Evolutionary conservation across 1,139 yeast genomes (phyloP), one percentile per base, ranked within the genome.

Genomic region (Diutina pseudorugosa): DNA sequence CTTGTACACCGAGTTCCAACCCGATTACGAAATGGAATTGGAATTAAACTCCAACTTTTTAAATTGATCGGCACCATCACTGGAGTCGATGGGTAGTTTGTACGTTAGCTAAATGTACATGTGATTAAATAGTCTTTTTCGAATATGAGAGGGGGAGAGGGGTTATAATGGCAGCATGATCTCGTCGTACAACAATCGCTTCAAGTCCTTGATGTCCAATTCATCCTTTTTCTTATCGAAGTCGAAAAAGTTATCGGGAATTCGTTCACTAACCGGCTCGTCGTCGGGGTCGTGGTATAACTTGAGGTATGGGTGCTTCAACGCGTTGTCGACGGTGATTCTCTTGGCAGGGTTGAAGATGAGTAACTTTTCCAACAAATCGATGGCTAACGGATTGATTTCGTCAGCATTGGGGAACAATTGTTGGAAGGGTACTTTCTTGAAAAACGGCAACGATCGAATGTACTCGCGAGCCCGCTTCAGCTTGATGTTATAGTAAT

Each of bases 381-480:
- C 96, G 51, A 91, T 67, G 0, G 94, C 96, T 56, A 75, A 62
- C 3, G 94, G 89, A 63, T 85, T 85, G 40, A 56, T 52, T 25
- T 45, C 49, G 27, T 58, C 59, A 9, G 55, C 53, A 41, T 55
- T 57, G 12, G 58, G 55, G 61, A 83, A 81, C 49, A 83, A 64
- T 52, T 75, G 68, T 27, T 66, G 62, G 59, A 86, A 75, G 19
- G 85, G 79, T 2, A 78, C 71, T 59, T 75, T 78, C 57, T 79
- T 75, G 60, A 79, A 74, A 64, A 80, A 79, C 44, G 95, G 94
- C 57, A 89, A 75, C 23, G 88, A 75, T 51, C 83, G 73, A 54
- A 93, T 85, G 67, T 93, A 93, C 60, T 87, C 94, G 55, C 94
- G 76, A 0, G 98, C 98, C 48, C 96, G 76, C 60, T 81, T 79